A percentile compares a stretch with the other conserved stretches of the same genome.
These are phyloP conservation scores for Austroboletus niveus DNA, from an alignment of 1,284 basidiomycete genomes.

Conservation along the genomic window DNA sequence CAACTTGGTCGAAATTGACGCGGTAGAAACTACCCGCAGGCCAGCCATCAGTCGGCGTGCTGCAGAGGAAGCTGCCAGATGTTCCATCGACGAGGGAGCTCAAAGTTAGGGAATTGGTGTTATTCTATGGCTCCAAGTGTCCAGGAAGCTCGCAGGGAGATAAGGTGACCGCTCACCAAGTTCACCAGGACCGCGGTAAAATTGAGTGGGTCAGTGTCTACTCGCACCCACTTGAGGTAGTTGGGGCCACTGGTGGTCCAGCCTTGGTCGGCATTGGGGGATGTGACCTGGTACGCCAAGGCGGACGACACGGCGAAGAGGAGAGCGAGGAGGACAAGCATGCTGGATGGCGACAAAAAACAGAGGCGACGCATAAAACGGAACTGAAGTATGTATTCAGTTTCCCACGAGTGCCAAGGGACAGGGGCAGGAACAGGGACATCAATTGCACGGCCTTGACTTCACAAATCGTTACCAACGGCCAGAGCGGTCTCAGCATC, in stretches of 20 bases:
- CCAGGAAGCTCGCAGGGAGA: not conserved
- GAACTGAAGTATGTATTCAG: not conserved
- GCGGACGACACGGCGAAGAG: slow-evolving; percentile 54
- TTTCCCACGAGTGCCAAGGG: slow-evolving; percentile 17
- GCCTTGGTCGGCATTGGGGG: slow-evolving; percentile 45
- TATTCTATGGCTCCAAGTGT: slow-evolving; percentile 25
- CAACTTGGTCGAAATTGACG: slow-evolving; percentile 59
- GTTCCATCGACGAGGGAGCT: slow-evolving; percentile 48
- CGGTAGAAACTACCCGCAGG: slow-evolving; percentile 46
- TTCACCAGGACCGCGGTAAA: slow-evolving; percentile 72
- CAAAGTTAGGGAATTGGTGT: slow-evolving; percentile 41
- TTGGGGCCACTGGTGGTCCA: slow-evolving; percentile 65
- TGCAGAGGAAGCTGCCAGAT: slow-evolving; percentile 35
- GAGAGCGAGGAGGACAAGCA: slow-evolving; percentile 45
- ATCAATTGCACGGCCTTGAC: slow-evolving; percentile 1
- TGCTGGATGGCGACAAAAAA: slow-evolving; percentile 28
- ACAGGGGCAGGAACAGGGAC: not conserved
- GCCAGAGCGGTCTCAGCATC: slow-evolving; percentile 61
- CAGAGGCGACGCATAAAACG: no score
- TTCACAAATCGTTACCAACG: slow-evolving; percentile 13
- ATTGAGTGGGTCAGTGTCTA: slow-evolving; percentile 59
- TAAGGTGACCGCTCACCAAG: slow-evolving; percentile 40
- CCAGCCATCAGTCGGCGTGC: slow-evolving; percentile 31
- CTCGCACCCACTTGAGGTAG: slow-evolving; percentile 60
- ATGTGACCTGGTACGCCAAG: slow-evolving; percentile 59